A percentile compares a stretch with the other conserved stretches of the same genome.
phyloP scores from a whole-genome alignment of 148 eudicot species.

The Camellia lanceoleosa region DNA sequence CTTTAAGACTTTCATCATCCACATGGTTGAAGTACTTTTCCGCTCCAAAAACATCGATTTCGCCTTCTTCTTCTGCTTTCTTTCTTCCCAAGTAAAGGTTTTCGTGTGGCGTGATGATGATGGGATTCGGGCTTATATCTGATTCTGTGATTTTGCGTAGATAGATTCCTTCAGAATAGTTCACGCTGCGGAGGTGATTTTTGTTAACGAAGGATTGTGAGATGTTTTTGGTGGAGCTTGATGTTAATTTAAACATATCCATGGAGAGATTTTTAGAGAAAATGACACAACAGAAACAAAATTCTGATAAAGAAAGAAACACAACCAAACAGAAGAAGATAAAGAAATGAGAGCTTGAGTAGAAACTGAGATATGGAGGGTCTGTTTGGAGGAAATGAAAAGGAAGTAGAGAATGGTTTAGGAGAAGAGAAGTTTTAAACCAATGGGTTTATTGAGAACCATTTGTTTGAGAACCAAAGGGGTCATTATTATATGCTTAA shows the following conservation, averaged over 20 bases:
- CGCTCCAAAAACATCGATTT: constrained; percentile 67
- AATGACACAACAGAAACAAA: not conserved
- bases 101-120: constrained; percentile 2
- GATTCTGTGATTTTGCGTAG: constrained; percentile 24
- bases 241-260: constrained; percentile 35
- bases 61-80: constrained; percentile 40
- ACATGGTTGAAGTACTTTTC: constrained; percentile 50
- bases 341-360: no score
- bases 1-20: constrained; percentile 21
- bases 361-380: not conserved
- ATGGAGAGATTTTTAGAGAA: constrained; percentile 9
- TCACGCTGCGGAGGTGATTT: constrained; percentile 33
- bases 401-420: not conserved
- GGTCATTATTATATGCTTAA: constrained; percentile 2
- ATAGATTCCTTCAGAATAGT: constrained; percentile 36
- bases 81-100: constrained; percentile 18
- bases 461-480: not conserved
- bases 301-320: constrained; percentile 3
- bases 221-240: not conserved
- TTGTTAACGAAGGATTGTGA: constrained; percentile 3
- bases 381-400: not conserved
- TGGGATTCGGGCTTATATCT: constrained; percentile 15
- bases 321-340: not conserved
- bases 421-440: not conserved
- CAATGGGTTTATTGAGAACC: not conserved